Base-by-base conservation (phyloP, 1,284 basidiomycete genomes). In the Volvariella volvacea region DNA sequence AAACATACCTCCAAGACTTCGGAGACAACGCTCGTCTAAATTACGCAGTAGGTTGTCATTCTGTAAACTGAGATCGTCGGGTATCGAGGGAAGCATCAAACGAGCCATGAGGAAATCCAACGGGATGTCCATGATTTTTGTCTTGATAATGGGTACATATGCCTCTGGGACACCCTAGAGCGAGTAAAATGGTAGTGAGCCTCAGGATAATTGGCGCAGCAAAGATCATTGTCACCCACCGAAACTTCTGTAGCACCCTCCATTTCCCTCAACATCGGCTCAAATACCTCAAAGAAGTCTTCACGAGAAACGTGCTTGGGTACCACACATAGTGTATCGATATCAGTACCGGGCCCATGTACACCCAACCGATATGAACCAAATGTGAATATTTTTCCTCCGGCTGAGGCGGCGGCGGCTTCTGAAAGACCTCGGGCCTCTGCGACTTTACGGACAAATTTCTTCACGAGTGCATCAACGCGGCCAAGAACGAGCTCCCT, bases 301-400 rank as follows among this genome's bases (percentile, higher is more conserved):
- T 97, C 93, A 51, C 92, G 78, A 50, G 86, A 88, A 45, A 99
- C 88, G 64, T 98, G 92, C 63, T 93, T 92, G 3, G 95, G 95
- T 22, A 96, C 96, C 21, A 99, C 95, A 62, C 93, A 93, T 28
- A 99, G 74, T n/a, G 94, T 98, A 70, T 99, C 95, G 62, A 99
- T 98, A 80, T 99, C 95, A 38, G 88, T 80, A 7, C 92, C 91
- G 28, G 96, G 95, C 10, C 92, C 92, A 64, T 99, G 96, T 12
- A 99, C 95, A 46, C 95, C 95, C 36, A 99, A 73, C 52, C 90
- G 82, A 72, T 95, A 95, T 42, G 93, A 96, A 31, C 96, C 95
- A 62, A 97, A 99, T 2, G 96, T 98, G 64, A 94, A 99, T 61
- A 99, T 98, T 71, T 98, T 95, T 51, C 95, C 96, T 47, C 95